Evolutionary conservation across 805 yeast species (phyloP), one percentile per base, ranked within the genome.

Genomic region (Lipomyces sp.): DNA sequence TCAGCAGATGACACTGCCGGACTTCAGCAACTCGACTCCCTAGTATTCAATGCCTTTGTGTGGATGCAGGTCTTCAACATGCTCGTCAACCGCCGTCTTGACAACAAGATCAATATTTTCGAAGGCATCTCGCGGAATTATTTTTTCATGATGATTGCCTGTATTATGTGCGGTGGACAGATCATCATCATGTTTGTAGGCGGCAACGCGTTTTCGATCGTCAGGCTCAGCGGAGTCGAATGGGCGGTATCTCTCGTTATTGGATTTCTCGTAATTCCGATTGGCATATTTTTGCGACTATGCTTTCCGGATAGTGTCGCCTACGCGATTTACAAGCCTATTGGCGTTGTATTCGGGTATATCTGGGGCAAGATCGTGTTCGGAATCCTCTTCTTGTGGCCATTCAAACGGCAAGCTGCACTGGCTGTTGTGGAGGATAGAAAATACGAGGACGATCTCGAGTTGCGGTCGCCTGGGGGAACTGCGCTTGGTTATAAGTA

Each of bases 51-150:
- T 77, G 84, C 98, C 0, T 95, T 95, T 82, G 98, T 95, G 58
- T 95, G 99, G 99, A 82, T 95, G 78, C 99, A 95, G 80, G 89
- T 95, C 76, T 95, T 95, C 85, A 92, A 94, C 73, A 83, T 95
- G 79, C 86, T 94, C 75, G 96, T 92, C 54, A 88, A 97, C 18
- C 86, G 99, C 75, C 90, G 96, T 71, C 81, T 95, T 65, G 98
- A 95, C 78, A 84, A 85, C 66, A 90, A 90, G 77, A 84, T 91
- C 79, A 90, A 95, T 78, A 90, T 95, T 78, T 88, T 90, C 73
- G 88, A 86, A 71, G 94, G 94, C 71, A 80, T 96, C 66, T 85
- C 86, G 78, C 84, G 92, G 77, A 95, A 95, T 77, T 86, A 85
- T 81, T 92, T 90, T 77, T 95, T 95, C 78, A 78, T 92, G 57